Evolutionary conservation across 768 basidiomycete species (phyloP).

Genomic region (Pulveroboletus sp.): DNA sequence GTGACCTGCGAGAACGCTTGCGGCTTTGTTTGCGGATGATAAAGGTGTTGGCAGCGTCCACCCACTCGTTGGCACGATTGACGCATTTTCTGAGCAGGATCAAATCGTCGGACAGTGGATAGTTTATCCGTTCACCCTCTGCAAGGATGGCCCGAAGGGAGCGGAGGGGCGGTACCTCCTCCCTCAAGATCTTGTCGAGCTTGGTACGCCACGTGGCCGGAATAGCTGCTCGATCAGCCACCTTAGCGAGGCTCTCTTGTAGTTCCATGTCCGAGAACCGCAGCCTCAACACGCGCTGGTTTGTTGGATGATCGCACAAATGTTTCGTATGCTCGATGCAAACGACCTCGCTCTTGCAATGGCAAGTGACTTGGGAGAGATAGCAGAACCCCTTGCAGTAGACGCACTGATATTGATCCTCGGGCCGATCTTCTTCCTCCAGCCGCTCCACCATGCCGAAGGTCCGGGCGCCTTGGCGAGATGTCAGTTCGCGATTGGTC

Average conservation of each 20-base stretch:
- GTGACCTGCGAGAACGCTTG: slow-evolving; percentile 66
- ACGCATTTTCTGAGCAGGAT: slow-evolving; percentile 74
- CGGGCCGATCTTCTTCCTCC: slow-evolving; percentile 76
- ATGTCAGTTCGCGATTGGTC: slow-evolving; percentile 75
- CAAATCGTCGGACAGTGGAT: slow-evolving; percentile 69
- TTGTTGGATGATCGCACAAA: slow-evolving; percentile 63
- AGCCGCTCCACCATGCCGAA: slow-evolving; percentile 63
- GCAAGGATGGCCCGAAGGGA: slow-evolving; percentile 76
- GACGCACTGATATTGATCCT: slow-evolving; percentile 94
- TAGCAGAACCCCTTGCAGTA: slow-evolving; percentile 95
- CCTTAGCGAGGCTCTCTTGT: slow-evolving; percentile 57
- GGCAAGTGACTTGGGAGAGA: slow-evolving; percentile 85
- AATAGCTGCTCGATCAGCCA: slow-evolving; percentile 66
- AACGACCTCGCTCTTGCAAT: slow-evolving; percentile 71
- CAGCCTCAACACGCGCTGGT: slow-evolving; percentile 63
- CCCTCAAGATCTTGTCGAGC: slow-evolving; percentile 59
- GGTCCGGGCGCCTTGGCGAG: slow-evolving; percentile 59
- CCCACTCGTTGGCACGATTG: slow-evolving; percentile 77
- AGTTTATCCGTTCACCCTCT: slow-evolving; percentile 85
- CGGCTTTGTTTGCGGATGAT: slow-evolving; percentile 75
- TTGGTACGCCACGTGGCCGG: slow-evolving; percentile 76
- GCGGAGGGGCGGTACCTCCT: slow-evolving; percentile 70
- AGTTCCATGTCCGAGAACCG: slow-evolving; percentile 81
- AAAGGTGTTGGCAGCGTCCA: slow-evolving; percentile 79
- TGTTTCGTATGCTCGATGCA: slow-evolving; percentile 83